These are phyloP conservation scores for Auriscalpium vulgare DNA, from an alignment of 768 basidiomycete species.

Conservation along the genomic window DNA sequence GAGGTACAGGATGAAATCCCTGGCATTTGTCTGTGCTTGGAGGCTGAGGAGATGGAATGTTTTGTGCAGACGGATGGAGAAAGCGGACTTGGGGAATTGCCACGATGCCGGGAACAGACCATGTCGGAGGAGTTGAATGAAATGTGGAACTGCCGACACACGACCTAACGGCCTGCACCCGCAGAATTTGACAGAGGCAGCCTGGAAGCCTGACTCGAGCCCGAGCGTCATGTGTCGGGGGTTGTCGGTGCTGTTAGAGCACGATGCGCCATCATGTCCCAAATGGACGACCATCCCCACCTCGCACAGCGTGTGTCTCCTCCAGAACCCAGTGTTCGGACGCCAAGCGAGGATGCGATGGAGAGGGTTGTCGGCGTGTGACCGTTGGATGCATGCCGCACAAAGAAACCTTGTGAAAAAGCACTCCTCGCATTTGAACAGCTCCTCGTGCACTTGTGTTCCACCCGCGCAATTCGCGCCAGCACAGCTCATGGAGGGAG, in stretches of 20 bases:
- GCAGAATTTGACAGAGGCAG: not conserved
- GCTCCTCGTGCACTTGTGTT: not conserved
- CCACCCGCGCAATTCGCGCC: not conserved
- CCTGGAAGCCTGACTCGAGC: not conserved
- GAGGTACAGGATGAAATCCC: not conserved
- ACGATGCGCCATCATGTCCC: not conserved
- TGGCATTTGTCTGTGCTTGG: not conserved
- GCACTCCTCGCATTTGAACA: not conserved
- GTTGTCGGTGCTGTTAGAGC: not conserved
- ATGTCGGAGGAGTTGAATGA: not conserved
- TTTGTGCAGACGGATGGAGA: not conserved
- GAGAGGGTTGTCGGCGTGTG: not conserved
- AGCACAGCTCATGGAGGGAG: not conserved
- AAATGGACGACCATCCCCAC: not conserved
- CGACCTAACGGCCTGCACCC: not conserved
- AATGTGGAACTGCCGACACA: not conserved
- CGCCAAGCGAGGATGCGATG: not conserved
- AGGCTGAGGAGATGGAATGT: not conserved
- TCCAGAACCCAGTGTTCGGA: not conserved
- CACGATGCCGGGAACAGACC: not conserved
- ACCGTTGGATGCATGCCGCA: not conserved
- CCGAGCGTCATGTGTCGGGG: not conserved
- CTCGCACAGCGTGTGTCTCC: not conserved
- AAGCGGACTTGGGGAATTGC: not conserved
- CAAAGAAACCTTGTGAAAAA: not conserved